These are phyloP conservation scores for Crepidotus variabilis DNA, from an alignment of 768 basidiomycete species.

Conservation along the genomic window DNA sequence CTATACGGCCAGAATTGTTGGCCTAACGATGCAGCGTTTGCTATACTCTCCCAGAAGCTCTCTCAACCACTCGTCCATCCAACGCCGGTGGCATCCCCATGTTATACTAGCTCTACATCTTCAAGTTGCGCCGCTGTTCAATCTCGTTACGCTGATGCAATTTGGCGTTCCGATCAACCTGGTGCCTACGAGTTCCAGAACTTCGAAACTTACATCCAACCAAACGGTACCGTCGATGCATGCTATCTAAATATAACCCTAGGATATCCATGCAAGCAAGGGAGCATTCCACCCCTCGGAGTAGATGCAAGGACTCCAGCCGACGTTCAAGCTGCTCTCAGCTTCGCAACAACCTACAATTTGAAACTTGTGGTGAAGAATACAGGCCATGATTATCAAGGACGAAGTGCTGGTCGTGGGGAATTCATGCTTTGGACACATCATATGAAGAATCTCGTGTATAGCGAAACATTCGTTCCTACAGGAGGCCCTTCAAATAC, in stretches of 20 bases:
- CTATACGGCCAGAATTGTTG: conserved; percentile 39
- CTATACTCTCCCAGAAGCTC: conserved; percentile 28
- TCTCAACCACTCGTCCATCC: conserved; percentile 43
- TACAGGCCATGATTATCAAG: conserved; percentile 40
- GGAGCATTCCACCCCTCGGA: conserved; percentile 36
- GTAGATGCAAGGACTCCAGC: conserved; percentile 33
- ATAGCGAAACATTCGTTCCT: conserved; percentile 24
- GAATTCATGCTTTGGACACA: conserved; percentile 40
- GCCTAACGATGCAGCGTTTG: conserved; percentile 34
- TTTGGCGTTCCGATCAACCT: conserved; percentile 37
- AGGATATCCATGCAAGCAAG: conserved; percentile 37
- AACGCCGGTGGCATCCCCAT: conserved; percentile 33
- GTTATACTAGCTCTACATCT: conserved; percentile 34
- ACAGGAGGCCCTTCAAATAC: conserved; percentile 24
- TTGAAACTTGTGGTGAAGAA: conserved; percentile 33
- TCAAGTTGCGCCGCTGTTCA: conserved; percentile 33
- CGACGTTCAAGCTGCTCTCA: conserved; percentile 38
- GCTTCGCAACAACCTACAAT: conserved; percentile 32
- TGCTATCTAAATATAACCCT: conserved; percentile 47
- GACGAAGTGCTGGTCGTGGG: conserved; percentile 37
- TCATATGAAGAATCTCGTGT: conserved; percentile 29
- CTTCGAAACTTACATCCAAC: conserved; percentile 27
- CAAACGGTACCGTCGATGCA: conserved; percentile 43
- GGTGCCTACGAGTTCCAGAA: conserved; percentile 34
- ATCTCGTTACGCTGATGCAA: conserved; percentile 24